Conservation (phyloP, 1,139 yeast species). For the Geotrichum cucujoidarum region DNA sequence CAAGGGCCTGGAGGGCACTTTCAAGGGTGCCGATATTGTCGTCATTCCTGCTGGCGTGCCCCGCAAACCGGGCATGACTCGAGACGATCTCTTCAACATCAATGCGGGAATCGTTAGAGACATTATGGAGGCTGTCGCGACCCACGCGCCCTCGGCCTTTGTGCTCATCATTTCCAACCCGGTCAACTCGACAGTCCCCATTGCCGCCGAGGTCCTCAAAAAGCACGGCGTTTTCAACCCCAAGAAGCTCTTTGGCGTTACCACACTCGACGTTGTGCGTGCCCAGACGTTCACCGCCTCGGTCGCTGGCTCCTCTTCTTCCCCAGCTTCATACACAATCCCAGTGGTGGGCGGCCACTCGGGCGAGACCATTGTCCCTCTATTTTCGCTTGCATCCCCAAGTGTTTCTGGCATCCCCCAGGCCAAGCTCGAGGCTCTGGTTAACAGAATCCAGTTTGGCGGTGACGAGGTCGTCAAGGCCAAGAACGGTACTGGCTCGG, state of each 20-base stretch:
- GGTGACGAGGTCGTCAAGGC: slow-evolving; percentile 97
- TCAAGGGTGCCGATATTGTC: slow-evolving; percentile 68
- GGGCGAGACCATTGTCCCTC: slow-evolving; percentile 89
- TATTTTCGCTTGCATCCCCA: slow-evolving; percentile 60
- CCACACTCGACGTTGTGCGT: slow-evolving; percentile 85
- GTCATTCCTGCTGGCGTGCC: slow-evolving; percentile 96
- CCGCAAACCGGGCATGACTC: slow-evolving; percentile 97
- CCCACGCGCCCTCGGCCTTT: slow-evolving; percentile 67
- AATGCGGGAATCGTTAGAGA: slow-evolving; percentile 87
- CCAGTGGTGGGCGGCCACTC: slow-evolving; percentile 97
- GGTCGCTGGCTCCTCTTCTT: slow-evolving; percentile 39
- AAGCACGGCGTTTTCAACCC: slow-evolving; percentile 73
- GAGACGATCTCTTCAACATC: slow-evolving; percentile 91
- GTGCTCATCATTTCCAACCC: slow-evolving; percentile 86
- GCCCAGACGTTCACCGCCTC: slow-evolving; percentile 76
- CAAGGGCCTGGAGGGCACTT: slow-evolving; percentile 52
- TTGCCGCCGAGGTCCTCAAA: slow-evolving; percentile 80
- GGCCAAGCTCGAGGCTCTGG: slow-evolving; percentile 56
- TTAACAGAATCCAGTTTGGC: slow-evolving; percentile 90
- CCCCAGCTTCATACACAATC: slow-evolving; percentile 58
- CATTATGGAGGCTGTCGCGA: slow-evolving; percentile 75
- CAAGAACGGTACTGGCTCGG: slow-evolving; percentile 91
- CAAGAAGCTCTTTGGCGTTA: slow-evolving; percentile 81
- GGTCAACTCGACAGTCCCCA: slow-evolving; percentile 92
- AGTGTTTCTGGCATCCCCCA: slow-evolving; percentile 44